Base-by-base conservation (phyloP, 768 basidiomycete genomes). In the Zangia roseola region DNA sequence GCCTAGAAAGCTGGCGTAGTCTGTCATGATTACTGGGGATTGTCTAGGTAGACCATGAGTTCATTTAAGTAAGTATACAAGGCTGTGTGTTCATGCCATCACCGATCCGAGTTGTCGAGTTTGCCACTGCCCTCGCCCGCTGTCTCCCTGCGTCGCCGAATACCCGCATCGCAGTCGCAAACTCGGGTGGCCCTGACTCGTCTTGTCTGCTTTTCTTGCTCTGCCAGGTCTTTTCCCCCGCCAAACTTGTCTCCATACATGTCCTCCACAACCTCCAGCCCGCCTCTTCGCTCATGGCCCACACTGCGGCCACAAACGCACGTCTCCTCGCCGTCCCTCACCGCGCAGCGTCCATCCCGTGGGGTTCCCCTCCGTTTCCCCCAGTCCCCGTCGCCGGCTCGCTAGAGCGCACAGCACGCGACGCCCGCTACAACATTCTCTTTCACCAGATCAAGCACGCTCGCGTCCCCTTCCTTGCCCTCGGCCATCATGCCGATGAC, bases 131-230 rank as follows among this genome's bases (percentile, higher is more conserved):
- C 53, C 68, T 87, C 16, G 14, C 5, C 2, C 61, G 55, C 10
- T 54, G 38, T 16, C 40, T 60, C 5, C 61, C 61, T 2, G 30
- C 21, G 21, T 10, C 16, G 23, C 16, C 52, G 0, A 5, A 2
- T 0, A 31, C 31, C 3, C 25, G 17, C 42, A 33, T 43, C 45
- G 91, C 79, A 30, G 77, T 91, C 37, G 89, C 85, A 19, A 84
- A 83, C 63, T 92, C 91, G 10, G 91, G 86, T 7, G 91, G 91
- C 2, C 80, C 89, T 10, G 91, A 93, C 64, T 93, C 91, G 4
- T 82, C 84, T 0, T 88, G 86, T 62, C 73, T 93, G 6, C 72
- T 91, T 14, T 89, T 82, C 58, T 77, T 92, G 13, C 69, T 91
- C 31, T 60, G 80, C 33, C 71, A 72, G 21, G 64, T 77, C 23